Percentiles rank a stretch among this genome's conserved stretches.
Evolutionary conservation across 2,329 filamentous ascomycete species (phyloP).

Genomic region (Fusarium dlaminii): DNA sequence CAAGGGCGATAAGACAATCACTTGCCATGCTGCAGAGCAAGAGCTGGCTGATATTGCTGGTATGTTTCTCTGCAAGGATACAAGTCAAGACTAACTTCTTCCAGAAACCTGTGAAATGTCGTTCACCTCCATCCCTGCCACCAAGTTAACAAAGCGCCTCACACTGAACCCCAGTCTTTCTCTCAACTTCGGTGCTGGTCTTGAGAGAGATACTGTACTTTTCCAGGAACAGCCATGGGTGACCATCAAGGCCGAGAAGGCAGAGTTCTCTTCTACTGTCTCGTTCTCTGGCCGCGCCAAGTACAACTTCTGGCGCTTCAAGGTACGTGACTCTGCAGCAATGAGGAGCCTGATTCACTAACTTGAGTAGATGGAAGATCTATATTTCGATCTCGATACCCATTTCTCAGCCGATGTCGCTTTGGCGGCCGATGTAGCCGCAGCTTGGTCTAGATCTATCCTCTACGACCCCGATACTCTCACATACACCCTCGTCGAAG

Average conservation of each 20-base stretch:
- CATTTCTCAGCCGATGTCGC: conserved; percentile 6
- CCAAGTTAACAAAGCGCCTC: not conserved
- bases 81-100: not conserved
- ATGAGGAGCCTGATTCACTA: accelerated
- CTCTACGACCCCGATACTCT: conserved; percentile 6
- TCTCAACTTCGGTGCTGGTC: not conserved
- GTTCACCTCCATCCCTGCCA: conserved; percentile 3
- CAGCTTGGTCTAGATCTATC: conserved; percentile 9
- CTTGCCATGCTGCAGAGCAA: not conserved
- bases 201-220: not conserved
- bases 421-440: not conserved
- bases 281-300: conserved; percentile 4
- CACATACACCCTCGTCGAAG: not conserved
- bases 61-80: not conserved
- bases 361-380: conserved; percentile 3
- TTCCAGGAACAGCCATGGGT: conserved; percentile 16
- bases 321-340: not conserved
- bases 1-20: not conserved
- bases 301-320: conserved; percentile 18
- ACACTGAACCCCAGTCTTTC: conserved; percentile 1
- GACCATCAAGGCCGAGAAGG: conserved; percentile 6
- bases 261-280: conserved; percentile 12
- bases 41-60: conserved; percentile 5
- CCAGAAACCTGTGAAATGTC: conserved; percentile 15
- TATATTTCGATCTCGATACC: conserved; percentile 9